phyloP scores from a whole-genome alignment of 257 asterid species.

The Anisodus tanguticus region DNA sequence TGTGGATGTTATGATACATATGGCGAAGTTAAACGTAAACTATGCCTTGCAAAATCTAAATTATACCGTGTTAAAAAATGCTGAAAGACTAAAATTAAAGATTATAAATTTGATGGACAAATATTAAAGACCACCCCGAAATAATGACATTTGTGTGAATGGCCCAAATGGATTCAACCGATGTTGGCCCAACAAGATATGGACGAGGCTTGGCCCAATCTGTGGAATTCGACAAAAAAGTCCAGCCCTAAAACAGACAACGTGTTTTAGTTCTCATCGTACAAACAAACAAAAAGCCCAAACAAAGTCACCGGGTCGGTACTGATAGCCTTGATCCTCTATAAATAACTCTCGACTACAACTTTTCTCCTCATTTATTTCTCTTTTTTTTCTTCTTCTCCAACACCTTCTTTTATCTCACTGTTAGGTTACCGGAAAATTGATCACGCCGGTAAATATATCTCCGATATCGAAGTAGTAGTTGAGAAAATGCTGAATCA shows the following conservation, averaged over 20 bases:
- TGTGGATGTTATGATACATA: too few relatives aligned
- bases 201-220: background rate
- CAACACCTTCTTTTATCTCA: too few relatives aligned
- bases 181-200: background rate
- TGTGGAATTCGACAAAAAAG: background rate
- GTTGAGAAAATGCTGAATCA: constrained; percentile 71
- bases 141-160: too few relatives aligned
- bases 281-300: background rate
- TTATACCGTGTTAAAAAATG: too few relatives aligned
- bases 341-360: constrained; percentile 35
- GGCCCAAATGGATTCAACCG: background rate
- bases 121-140: too few relatives aligned
- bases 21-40: too few relatives aligned
- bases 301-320: background rate
- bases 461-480: constrained; percentile 36
- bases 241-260: background rate
- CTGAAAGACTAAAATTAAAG: too few relatives aligned
- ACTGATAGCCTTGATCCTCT: constrained; percentile 14
- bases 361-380: constrained; percentile 4
- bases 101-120: too few relatives aligned
- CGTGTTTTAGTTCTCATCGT: background rate
- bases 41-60: too few relatives aligned
- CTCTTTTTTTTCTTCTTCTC: constrained; percentile 27
- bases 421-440: too few relatives aligned
- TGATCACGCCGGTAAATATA: background rate